Base-by-base conservation (phyloP, 768 basidiomycete genomes). In the Mycena leptocephala region DNA sequence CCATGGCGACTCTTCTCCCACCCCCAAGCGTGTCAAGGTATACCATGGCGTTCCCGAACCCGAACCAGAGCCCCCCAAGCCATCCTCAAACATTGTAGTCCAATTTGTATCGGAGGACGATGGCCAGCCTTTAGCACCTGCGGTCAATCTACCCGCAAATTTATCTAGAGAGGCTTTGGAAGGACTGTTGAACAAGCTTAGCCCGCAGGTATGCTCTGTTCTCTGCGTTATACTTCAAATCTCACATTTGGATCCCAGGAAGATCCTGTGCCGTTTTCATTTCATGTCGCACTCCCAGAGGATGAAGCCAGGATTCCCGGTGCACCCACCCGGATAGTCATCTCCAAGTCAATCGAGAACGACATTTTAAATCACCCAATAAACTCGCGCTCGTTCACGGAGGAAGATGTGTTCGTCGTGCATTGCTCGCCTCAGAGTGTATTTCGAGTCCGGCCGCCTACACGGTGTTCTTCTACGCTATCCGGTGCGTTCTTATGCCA, bases 371-470 rank as follows among this genome's bases (percentile, higher is more conserved):
- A 88, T 9, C 95, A 94, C 80, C 89, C 93, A 0, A 78, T 71
- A 41, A 81, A 82, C 70, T 94, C 94, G 2, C 88, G 91, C 30
- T 88, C 90, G 0, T 95, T 96, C 78, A 94, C 95, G 0, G 89
- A 92, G 11, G 98, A 99, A 90, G 97, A 96, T 81, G 90, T 97
- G 13, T 92, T 99, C 71, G 89, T 95, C 64, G 90, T 99, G 30
- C 92, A 94, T 79, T 99, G 98, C 84, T 93, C 97, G 32, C 98
- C 98, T 11, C 97, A 99, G 84, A 96, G 97, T 56, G 95, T 99
- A 5, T 99, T 98, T 86, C 92, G 93, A 73, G 97, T 99, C 32
- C 89, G 97, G 78, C 96, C 96, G 28, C 97, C 98, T 14, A 97
- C 97, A 35, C 87, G 98, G 80, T 99, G 98, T 83, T 98, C 96